phyloP scores from a whole-genome alignment of 305 asterid genomes.

The Rubia balearica region DNA sequence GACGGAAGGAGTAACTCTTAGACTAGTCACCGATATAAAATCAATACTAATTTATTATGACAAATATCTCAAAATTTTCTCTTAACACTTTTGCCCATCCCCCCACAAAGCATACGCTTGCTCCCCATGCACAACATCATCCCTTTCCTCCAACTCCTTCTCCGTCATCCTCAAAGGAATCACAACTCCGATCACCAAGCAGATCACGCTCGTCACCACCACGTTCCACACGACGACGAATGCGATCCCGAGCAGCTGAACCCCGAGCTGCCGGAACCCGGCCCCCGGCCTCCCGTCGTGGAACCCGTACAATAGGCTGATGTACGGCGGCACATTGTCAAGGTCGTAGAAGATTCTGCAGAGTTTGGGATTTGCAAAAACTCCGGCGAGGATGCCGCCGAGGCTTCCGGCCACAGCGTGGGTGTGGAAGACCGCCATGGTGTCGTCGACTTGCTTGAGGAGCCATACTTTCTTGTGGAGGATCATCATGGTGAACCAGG shows the following conservation, averaged over 20 bases:
- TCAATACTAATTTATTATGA: too few relatives aligned
- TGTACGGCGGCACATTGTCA: constrained; percentile 27
- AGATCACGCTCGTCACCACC: constrained; percentile 41
- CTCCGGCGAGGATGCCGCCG: constrained; percentile 60
- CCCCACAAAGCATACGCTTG: constrained; percentile 80
- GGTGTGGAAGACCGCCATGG: constrained; percentile 76
- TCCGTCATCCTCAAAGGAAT: constrained; percentile 56
- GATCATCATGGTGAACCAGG: constrained; percentile 55
- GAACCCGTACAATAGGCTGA: constrained; percentile 53
- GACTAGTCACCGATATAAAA: too few relatives aligned
- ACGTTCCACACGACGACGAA: constrained; percentile 39
- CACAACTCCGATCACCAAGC: constrained; percentile 38
- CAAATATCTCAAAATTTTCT: not conserved
- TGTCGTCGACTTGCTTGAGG: constrained; percentile 58
- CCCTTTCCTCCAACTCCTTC: constrained; percentile 47
- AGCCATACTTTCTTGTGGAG: constrained; percentile 44
- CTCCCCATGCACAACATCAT: constrained; percentile 65
- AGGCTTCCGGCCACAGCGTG: constrained; percentile 69
- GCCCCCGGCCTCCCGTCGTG: constrained; percentile 24
- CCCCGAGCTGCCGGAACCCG: constrained; percentile 48
- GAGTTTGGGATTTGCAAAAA: constrained; percentile 59
- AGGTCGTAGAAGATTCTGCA: constrained; percentile 39
- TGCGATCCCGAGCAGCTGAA: constrained; percentile 47
- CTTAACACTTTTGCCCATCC: constrained; percentile 54
- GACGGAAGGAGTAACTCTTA: too few relatives aligned